A percentile compares a stretch with the other conserved stretches of the same genome.
phyloP scores from a whole-genome alignment of 257 asterid species.

The Solanum habrochaites region DNA sequence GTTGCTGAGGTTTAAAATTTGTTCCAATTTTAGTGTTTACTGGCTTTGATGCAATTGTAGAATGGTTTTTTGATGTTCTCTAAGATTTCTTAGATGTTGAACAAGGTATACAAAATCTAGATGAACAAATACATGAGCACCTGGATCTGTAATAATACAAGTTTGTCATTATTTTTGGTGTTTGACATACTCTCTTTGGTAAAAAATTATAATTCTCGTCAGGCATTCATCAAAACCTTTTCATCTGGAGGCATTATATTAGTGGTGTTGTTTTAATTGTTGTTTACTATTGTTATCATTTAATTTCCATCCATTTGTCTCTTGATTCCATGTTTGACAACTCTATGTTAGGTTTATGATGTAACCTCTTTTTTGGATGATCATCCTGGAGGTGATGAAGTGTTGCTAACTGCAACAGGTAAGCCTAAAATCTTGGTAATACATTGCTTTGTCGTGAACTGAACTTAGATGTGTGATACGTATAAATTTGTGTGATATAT shows the following conservation, averaged over 20 bases:
- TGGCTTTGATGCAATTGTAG: not conserved
- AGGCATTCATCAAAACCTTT: not conserved
- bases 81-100: not conserved
- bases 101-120: not conserved
- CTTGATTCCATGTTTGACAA: not conserved
- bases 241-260: not conserved
- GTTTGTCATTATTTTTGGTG: not conserved
- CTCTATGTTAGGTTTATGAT: constrained; percentile 37
- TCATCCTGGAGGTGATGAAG: constrained; percentile 77
- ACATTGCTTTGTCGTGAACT: not conserved
- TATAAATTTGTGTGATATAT: not conserved
- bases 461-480: not conserved
- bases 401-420: constrained; percentile 40
- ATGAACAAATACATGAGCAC: not conserved
- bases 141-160: not conserved
- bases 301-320: not conserved
- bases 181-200: not conserved
- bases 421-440: not conserved
- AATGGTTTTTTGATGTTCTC: not conserved
- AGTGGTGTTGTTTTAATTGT: not conserved
- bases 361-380: constrained; percentile 49
- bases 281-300: not conserved
- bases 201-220: not conserved
- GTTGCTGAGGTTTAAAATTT: not conserved
- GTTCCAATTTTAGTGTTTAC: not conserved